Conservation (phyloP, 192 early-diverging fungal genomes). For the Gorgonomyces haynaldii region DNA sequence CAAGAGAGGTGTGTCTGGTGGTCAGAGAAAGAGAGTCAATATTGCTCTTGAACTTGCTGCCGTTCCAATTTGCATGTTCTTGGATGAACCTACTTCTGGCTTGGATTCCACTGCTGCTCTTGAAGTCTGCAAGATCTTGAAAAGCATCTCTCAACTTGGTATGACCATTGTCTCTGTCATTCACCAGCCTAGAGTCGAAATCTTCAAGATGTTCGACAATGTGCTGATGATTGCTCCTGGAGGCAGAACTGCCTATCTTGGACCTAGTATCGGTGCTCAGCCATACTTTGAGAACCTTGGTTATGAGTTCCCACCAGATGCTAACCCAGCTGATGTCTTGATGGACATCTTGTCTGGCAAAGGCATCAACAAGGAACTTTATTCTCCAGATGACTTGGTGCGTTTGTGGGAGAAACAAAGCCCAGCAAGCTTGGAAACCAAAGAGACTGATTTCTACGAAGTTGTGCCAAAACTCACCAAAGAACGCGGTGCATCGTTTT, state of each 20-base stretch:
- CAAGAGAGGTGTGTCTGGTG: slow-evolving; percentile 65
- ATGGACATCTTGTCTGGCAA: slow-evolving; percentile 39
- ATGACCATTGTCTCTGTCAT: slow-evolving; percentile 60
- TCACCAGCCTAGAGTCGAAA: slow-evolving; percentile 76
- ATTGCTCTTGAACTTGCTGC: slow-evolving; percentile 77
- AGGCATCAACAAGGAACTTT: slow-evolving; percentile 8
- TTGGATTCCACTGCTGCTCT: slow-evolving; percentile 53
- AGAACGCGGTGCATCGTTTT: slow-evolving; percentile 16
- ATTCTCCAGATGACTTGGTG: slow-evolving; percentile 5
- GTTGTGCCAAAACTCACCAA: not conserved
- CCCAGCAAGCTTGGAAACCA: not conserved
- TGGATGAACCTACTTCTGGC: slow-evolving; percentile 84
- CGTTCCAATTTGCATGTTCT: slow-evolving; percentile 69
- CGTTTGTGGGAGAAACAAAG: slow-evolving; percentile 2
- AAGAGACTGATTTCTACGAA: not conserved
- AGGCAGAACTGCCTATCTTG: slow-evolving; percentile 47
- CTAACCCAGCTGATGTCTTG: slow-evolving; percentile 30
- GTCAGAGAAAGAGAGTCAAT: slow-evolving; percentile 71
- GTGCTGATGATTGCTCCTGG: slow-evolving; percentile 58
- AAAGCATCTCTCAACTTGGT: slow-evolving; percentile 55
- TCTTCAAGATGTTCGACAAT: slow-evolving; percentile 71
- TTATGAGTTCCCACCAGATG: slow-evolving; percentile 5
- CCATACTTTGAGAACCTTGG: slow-evolving; percentile 27
- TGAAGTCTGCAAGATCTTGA: slow-evolving; percentile 66
- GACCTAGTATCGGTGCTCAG: slow-evolving; percentile 7